Conservation (phyloP, 2,329 filamentous ascomycete species). For the Diaporthe capsici region DNA sequence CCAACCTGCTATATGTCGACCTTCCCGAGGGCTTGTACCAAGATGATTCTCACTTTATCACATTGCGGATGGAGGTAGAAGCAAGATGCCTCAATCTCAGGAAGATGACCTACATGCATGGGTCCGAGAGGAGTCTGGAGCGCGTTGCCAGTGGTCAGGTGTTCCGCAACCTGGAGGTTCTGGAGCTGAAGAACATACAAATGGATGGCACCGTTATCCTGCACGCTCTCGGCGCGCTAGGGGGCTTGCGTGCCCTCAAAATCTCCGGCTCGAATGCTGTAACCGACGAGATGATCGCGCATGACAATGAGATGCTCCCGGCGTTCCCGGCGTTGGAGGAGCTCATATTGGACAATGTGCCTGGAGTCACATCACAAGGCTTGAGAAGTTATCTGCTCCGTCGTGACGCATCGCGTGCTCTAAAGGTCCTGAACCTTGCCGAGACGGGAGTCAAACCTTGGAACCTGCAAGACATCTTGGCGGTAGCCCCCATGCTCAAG, state of each 20-base stretch:
- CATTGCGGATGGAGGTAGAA: conserved; percentile 87
- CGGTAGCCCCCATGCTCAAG: conserved; percentile 68
- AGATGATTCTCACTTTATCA: conserved; percentile 81
- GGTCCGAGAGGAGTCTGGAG: conserved; percentile 84
- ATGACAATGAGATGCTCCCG: conserved; percentile 74
- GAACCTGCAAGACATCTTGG: conserved; percentile 72
- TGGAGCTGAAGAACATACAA: conserved; percentile 78
- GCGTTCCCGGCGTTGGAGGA: conserved; percentile 82
- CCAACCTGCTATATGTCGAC: conserved; percentile 90
- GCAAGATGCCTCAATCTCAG: conserved; percentile 85
- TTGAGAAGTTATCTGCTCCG: conserved; percentile 77
- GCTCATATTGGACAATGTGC: conserved; percentile 79
- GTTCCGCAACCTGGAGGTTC: conserved; percentile 80
- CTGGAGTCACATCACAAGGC: conserved; percentile 79
- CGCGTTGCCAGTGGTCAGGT: conserved; percentile 74
- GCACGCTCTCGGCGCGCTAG: conserved; percentile 77
- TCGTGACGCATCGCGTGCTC: conserved; percentile 69
- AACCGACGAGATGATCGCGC: conserved; percentile 80
- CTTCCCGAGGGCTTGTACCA: conserved; percentile 89
- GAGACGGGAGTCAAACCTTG: conserved; percentile 78
- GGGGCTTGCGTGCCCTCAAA: conserved; percentile 79
- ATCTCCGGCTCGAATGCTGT: conserved; percentile 78
- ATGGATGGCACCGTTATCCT: conserved; percentile 80
- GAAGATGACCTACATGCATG: conserved; percentile 88
- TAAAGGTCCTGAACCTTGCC: conserved; percentile 79